These are phyloP conservation scores for Boletus coccyginus DNA, from an alignment of 768 basidiomycete species.

Conservation along the genomic window DNA sequence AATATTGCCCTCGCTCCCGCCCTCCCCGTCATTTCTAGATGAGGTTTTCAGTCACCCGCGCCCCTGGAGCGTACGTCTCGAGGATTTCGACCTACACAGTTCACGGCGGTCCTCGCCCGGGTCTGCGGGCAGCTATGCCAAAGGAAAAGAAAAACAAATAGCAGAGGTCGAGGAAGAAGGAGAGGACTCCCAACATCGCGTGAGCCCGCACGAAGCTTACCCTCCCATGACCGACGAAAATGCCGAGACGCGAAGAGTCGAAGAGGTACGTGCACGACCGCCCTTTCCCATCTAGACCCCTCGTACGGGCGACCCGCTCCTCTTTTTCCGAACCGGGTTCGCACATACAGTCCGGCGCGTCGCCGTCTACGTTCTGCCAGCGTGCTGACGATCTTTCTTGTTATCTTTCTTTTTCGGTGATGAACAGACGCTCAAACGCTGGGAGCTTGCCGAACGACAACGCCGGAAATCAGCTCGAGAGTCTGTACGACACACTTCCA, in stretches of 20 bases:
- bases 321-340: neutral
- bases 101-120: slow-evolving; percentile 20
- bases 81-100: slow-evolving; percentile 17
- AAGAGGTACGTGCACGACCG: slow-evolving; percentile 54
- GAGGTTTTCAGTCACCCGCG: slow-evolving; percentile 42
- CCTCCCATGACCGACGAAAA: slow-evolving; percentile 68
- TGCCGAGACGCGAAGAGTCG: slow-evolving; percentile 63
- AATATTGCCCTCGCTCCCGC: slow-evolving; percentile 33
- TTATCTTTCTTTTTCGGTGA: neutral
- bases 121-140: slow-evolving; percentile 5
- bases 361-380: neutral
- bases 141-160: slow-evolving; percentile 35
- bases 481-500: slow-evolving; percentile 31
- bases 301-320: neutral
- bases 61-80: slow-evolving; percentile 33
- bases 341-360: neutral
- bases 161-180: slow-evolving; percentile 19
- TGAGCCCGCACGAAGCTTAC: slow-evolving; percentile 37
- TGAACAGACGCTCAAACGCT: slow-evolving; percentile 65
- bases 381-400: neutral
- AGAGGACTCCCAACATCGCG: slow-evolving; percentile 23
- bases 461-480: slow-evolving; percentile 72
- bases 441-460: slow-evolving; percentile 76
- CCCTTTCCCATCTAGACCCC: neutral
- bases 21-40: slow-evolving; percentile 38